Conservation (phyloP, 2,329 filamentous ascomycete genomes). For the Scytalidium lignicola region DNA sequence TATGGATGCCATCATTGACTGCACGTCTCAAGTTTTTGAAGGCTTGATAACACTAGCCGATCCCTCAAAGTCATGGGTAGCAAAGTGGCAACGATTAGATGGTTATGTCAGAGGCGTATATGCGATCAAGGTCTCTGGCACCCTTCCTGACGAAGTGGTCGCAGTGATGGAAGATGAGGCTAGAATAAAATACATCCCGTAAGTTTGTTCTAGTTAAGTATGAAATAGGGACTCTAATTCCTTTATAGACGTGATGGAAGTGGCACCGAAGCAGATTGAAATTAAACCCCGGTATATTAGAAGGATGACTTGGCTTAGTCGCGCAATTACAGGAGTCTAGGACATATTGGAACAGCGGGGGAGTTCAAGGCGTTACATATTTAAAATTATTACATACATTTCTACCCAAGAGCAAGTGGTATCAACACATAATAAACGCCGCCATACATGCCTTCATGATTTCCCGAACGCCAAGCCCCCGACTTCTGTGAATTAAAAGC, state of each 20-base stretch:
- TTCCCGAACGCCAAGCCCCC: slow-evolving; percentile 12
- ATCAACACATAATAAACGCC: slow-evolving; percentile 5
- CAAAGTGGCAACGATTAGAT: slow-evolving; percentile 92
- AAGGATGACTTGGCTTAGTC: not conserved
- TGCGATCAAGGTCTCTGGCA: slow-evolving; percentile 88
- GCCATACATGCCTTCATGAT: slow-evolving; percentile 2
- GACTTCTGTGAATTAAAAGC: slow-evolving; percentile 22
- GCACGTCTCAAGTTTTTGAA: slow-evolving; percentile 94
- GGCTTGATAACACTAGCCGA: slow-evolving; percentile 82
- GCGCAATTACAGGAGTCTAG: not conserved
- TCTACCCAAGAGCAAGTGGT: slow-evolving; percentile 12
- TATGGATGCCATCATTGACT: slow-evolving; percentile 78
- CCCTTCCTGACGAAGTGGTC: slow-evolving; percentile 62
- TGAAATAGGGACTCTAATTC: slow-evolving; percentile 11
- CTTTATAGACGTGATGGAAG: slow-evolving; percentile 48
- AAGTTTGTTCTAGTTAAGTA: slow-evolving; percentile 28
- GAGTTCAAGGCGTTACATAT: slow-evolving; percentile 18
- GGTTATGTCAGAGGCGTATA: slow-evolving; percentile 86
- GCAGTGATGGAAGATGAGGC: slow-evolving; percentile 57
- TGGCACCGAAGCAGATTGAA: slow-evolving; percentile 32
- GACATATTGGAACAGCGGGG: slow-evolving; percentile 5
- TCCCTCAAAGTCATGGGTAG: slow-evolving; percentile 84
- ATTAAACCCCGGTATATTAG: not conserved
- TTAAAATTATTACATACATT: slow-evolving; percentile 8
- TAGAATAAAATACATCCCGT: slow-evolving; percentile 62